Evolutionary conservation across 495 filamentous ascomycete species (phyloP), one percentile per base, ranked within the genome.

Genomic region (Sabuloglossum arenarium): DNA sequence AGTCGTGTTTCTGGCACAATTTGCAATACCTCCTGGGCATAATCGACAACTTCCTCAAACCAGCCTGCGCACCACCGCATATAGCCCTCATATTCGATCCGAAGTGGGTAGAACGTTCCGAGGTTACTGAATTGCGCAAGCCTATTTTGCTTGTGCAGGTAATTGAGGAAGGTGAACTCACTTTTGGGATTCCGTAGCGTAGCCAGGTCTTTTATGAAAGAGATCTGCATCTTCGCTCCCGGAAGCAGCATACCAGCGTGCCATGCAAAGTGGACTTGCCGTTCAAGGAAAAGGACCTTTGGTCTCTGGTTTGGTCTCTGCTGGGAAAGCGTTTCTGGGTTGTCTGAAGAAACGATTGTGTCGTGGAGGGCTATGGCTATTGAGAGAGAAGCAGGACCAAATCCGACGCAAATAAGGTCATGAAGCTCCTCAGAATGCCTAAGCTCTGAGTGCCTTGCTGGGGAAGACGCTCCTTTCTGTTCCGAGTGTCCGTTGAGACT

Each of bases 141-240:
- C 6, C 91, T 76, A 50, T 76, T 72, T 59, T 93, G 79, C 59
- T 75, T 66, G 68, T 90, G 80, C 1, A 98, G 76, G 65, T 96
- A 96, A 66, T 95, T 96, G 59, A 94, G 71, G 69, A 98, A 98
- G 5, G 90, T 96, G 69, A 96, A 98, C 60, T 88, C 73, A 54
- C 86, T 94, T 57, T 82, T 79, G 1, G 90, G 90, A 60, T 96
- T 80, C 39, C 90, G 76, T 46, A 95, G 69, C 9, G 87, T 91
- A 11, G 91, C 90, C 57, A 98, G 74, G 62, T 96, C 91, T 71
- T 98, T 98, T 68, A 98, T 74, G 74, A 96, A 98, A 31, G 86
- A 90, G 58, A 98, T 96, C 67, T 98, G 90, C 90, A 98, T 98
- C 65, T 83, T 85, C 12, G 88, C 84, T 49, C 87, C 87, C 0